Percentiles rank a stretch among this genome's conserved stretches.
Evolutionary conservation across 352 stramenopile genomes (phyloP).

Genomic region (Pythium diclinum): DNA sequence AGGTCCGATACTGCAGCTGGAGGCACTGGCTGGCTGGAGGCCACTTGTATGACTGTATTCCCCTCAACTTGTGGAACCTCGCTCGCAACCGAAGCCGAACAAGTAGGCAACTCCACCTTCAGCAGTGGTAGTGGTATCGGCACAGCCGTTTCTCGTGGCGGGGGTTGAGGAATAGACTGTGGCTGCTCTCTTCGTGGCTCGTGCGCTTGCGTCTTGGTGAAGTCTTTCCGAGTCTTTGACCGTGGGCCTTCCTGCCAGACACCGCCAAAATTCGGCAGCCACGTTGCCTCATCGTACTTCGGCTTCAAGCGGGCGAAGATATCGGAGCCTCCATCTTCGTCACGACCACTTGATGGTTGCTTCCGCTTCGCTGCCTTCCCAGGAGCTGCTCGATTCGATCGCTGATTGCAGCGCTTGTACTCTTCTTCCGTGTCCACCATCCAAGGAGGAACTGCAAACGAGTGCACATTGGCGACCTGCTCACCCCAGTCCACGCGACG

Average conservation of each 20-base stretch:
- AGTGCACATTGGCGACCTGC: conserved; percentile 61
- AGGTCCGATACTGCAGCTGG: neutral
- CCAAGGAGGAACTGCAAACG: conserved; percentile 62
- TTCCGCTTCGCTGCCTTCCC: neutral
- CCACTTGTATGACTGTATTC: neutral
- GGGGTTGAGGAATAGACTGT: neutral
- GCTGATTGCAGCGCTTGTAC: conserved; percentile 57
- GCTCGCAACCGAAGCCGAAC: no score
- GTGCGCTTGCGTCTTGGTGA: conserved; percentile 28
- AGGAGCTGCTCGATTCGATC: conserved; percentile 10
- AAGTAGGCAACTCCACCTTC: neutral
- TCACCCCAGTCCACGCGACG: conserved; percentile 36
- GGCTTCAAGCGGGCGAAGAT: conserved; percentile 36
- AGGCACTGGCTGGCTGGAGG: neutral
- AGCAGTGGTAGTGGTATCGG: neutral
- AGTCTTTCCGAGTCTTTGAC: conserved; percentile 53
- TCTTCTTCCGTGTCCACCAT: conserved; percentile 69
- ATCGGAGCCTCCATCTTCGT: conserved; percentile 3
- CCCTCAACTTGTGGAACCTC: no score
- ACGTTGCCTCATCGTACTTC: conserved; percentile 36
- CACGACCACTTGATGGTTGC: neutral
- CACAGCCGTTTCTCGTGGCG: neutral
- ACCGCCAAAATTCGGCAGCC: conserved; percentile 75
- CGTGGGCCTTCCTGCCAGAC: conserved; percentile 75
- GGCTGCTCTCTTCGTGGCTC: neutral